Evolutionary conservation across 2,329 filamentous ascomycete genomes (phyloP), one percentile per base, ranked within the genome.

Genomic region (Penicillium sp.): DNA sequence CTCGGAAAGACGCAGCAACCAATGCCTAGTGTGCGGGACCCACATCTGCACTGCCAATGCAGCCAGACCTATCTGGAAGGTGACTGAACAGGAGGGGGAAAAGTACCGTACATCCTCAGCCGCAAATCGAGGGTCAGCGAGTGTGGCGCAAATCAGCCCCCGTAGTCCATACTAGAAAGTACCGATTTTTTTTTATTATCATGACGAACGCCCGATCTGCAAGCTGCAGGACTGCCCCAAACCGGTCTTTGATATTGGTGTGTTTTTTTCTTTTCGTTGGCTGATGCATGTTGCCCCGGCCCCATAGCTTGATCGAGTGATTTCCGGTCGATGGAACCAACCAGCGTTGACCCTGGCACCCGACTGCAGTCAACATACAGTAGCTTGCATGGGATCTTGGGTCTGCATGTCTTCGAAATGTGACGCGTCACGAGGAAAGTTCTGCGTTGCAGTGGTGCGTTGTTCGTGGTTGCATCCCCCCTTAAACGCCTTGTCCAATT

Each of bases 121-220:
- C 47, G 59, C 57, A 63, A 12, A 42, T 55, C 35, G 42, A 55
- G 45, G 41, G 25, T 35, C 19, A 51, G 19, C 43, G 33, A 51
- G 36, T 58, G 61, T 65, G 63, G 60, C 60, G 60, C 58, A 63
- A 27, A 54, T 38, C 42, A 48, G 50, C 17, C 43, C 42, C n/a
- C 47, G 45, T 58, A 60, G 57, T 57, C 60, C 57, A 55, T 49
- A 29, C 53, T 55, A 57, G 38, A 60, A 53, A 53, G 21, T 44
- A 44, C 48, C 42, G 29, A 45, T 25, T 41, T 49, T n/a, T 48
- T 42, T 23, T 51, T 49, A 38, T 36, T 45, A 53, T 45, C 19
- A n/a, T 43, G 43, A 53, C 29, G 23, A 42, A 57, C 55, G 6
- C 35, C 27, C 25, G 49, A 57, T 53, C 42, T 57, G 49, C 55